phyloP scores from a whole-genome alignment of 306 rosid species.

The Vachellia collinsii region DNA sequence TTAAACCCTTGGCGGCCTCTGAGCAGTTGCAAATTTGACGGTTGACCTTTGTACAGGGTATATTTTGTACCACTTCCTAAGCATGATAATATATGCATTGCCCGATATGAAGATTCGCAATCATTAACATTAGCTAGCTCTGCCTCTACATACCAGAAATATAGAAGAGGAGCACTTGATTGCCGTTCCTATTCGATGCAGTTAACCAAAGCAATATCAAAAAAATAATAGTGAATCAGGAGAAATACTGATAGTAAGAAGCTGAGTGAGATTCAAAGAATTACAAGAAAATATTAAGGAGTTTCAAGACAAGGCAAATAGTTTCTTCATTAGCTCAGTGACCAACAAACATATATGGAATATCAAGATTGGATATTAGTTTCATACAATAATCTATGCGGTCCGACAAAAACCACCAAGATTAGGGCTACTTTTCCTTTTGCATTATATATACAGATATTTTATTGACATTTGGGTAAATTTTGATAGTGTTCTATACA shows the following conservation, averaged over 20 bases:
- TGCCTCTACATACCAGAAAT: constrained; percentile 92
- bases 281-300: constrained; percentile 6
- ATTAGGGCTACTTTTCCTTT: background rate
- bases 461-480: background rate
- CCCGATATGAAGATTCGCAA: constrained; percentile 56
- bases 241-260: constrained; percentile 4
- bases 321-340: background rate
- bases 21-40: constrained; percentile 77
- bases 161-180: constrained; percentile 71
- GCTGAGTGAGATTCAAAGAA: background rate
- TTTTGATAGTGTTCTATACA: background rate
- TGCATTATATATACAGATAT: background rate
- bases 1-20: constrained; percentile 94
- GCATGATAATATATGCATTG: constrained; percentile 77
- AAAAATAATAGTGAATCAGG: constrained; percentile 17
- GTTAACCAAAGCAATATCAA: constrained; percentile 24
- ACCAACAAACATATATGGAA: background rate
- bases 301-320: background rate
- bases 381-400: background rate
- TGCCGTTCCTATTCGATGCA: constrained; percentile 61
- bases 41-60: constrained; percentile 68
- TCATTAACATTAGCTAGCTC: constrained; percentile 60
- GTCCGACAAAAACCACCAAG: background rate
- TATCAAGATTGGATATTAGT: background rate
- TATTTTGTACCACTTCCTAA: constrained; percentile 76